Conservation (phyloP, 2,329 filamentous ascomycete species). For the Dactylellina cionopaga region DNA sequence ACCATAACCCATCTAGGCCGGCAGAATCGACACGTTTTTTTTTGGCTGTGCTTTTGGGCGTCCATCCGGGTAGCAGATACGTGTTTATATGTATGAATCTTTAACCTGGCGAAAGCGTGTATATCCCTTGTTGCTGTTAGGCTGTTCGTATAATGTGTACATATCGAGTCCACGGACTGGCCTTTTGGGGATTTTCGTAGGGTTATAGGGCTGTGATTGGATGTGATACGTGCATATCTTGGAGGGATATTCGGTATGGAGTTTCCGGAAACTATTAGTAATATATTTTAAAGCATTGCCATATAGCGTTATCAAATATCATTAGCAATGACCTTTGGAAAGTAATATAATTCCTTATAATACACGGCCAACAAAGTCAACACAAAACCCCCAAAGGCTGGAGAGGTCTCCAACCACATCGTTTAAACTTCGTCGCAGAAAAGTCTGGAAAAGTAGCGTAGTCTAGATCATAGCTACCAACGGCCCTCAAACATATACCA, state of each 20-base stretch:
- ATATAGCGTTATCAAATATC: too few species aligned
- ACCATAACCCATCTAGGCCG: neutral
- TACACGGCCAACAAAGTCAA: too few species aligned
- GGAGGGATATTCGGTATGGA: neutral
- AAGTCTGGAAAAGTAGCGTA: neutral
- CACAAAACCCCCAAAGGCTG: too few species aligned
- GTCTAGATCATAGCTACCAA: neutral
- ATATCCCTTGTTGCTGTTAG: too few species aligned
- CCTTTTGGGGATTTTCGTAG: conserved; percentile 1
- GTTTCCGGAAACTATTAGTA: conserved; percentile 19
- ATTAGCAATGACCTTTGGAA: too few species aligned
- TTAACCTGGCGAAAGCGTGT: too few species aligned
- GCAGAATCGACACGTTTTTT: too few species aligned
- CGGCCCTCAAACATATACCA: neutral
- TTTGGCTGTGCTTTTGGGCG: too few species aligned
- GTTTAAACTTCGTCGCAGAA: neutral
- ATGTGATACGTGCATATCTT: neutral
- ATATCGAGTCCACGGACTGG: neutral
- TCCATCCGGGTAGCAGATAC: too few species aligned
- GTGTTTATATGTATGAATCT: too few species aligned
- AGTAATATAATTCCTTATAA: too few species aligned
- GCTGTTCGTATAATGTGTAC: too few species aligned
- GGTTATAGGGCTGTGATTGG: neutral
- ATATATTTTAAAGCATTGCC: conserved; percentile 1
- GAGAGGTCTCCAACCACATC: neutral